Percentiles rank a stretch among this genome's conserved stretches.
phyloP scores from a whole-genome alignment of 176 grass and related monocot species.

The Lolium multiflorum region DNA sequence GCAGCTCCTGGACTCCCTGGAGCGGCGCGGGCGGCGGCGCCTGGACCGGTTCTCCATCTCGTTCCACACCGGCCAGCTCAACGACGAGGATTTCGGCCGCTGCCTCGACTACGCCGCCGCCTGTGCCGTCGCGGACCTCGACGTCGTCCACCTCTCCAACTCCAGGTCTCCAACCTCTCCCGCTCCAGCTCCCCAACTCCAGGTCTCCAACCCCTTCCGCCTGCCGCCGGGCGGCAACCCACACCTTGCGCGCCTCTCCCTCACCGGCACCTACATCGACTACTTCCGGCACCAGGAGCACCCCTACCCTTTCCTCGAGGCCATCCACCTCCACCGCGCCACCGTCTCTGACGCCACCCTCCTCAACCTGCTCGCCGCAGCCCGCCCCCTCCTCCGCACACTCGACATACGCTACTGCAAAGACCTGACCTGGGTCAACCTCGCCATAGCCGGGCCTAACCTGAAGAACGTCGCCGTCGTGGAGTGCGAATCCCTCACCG shows the following conservation, averaged over 20 bases:
- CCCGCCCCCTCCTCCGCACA: background rate
- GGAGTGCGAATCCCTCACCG: constrained; percentile 39
- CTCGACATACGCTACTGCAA: background rate
- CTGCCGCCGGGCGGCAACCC: background rate
- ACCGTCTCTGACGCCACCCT: background rate
- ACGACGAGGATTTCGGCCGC: no score
- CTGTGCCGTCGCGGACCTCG: background rate
- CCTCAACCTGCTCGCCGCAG: background rate
- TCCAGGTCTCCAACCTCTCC: no score
- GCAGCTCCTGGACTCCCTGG: background rate
- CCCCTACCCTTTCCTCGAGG: background rate
- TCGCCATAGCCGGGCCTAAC: background rate
- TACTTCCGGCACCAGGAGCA: background rate
- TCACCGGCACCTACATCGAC: background rate
- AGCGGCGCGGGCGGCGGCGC: background rate
- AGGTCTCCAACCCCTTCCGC: background rate
- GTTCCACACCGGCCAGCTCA: constrained; percentile 3
- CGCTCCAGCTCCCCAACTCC: background rate
- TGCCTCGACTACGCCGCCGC: background rate
- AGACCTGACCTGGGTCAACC: background rate
- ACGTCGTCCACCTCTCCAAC: background rate
- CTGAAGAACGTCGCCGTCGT: constrained; percentile 49
- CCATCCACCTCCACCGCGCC: background rate
- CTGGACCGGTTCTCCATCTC: constrained; percentile 40
- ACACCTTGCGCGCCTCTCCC: background rate